Base-by-base conservation (phyloP, 805 yeast genomes). In the Myxozyma mucilagina region DNA sequence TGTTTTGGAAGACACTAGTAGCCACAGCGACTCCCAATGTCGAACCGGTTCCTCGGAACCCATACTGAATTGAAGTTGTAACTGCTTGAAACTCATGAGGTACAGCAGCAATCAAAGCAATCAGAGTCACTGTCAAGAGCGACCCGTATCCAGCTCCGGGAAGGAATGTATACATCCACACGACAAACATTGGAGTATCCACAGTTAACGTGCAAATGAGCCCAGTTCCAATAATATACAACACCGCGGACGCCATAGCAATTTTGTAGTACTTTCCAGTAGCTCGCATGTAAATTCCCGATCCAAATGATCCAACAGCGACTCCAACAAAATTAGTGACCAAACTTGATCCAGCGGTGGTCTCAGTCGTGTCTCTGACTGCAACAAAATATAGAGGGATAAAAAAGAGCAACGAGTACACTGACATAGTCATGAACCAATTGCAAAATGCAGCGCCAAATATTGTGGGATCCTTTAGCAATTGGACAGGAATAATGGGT, bases 51-150 rank as follows among this genome's bases (percentile, higher is more conserved):
- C 89, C 81, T 70, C 90, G 78, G 72, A 86, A 86, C 0, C 87
- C 87, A 69, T 88, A 87, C 63, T 87, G 90, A 63, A 87, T 85
- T 0, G 91, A 86, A 0, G 92, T 87, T 1, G 89, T 86, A 35
- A 87, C 79, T 1, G 93, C 91, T 69, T 86, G 91, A 65, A 79
- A 80, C 47, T 79, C 75, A 16, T 74, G 65, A 3, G 85, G 83
- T 0, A 84, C 90, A 2, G 88, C 80, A 1, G 89, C 84, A 57
- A 86, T 84, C 74, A 86, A 78, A 0, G 89, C 84, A 24, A 86
- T 73, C 56, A 86, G 72, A 0, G 87, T 82, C 3, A 84, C 80
- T 0, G 89, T 85, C 62, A 86, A 74, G 65, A 81, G 75, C 3
- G 80, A 73, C 0, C 89, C 81, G 63, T 83, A 80, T 0, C 84